Evolutionary conservation across 2,329 filamentous ascomycete genomes (phyloP).

Genomic region (Daldinia sp.): DNA sequence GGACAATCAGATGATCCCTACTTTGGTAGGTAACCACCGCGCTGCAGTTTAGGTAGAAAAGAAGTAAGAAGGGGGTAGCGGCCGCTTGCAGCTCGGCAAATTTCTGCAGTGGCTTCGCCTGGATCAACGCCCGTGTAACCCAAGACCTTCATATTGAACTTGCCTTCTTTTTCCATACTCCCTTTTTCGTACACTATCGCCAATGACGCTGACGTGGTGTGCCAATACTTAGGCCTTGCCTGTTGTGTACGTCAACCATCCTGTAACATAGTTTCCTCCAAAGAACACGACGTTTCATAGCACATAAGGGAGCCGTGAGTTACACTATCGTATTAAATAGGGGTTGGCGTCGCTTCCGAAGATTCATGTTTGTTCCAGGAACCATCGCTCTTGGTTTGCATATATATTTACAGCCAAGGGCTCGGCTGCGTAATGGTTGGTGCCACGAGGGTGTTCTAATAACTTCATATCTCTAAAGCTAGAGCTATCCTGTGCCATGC

Average conservation of each 20-base stretch:
- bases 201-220: constrained; percentile 18
- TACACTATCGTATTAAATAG: neutral
- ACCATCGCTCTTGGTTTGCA: constrained; percentile 13
- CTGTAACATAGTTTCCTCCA: neutral
- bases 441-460: constrained; percentile 1
- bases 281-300: neutral
- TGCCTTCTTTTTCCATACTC: neutral
- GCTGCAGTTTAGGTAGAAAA: constrained; percentile 10
- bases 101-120: constrained; percentile 21
- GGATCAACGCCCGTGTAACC: constrained; percentile 9
- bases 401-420: constrained; percentile 3
- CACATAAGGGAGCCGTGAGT: constrained; percentile 4
- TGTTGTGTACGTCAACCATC: neutral
- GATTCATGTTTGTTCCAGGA: constrained; percentile 19
- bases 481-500: neutral
- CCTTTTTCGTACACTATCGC: neutral
- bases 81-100: constrained; percentile 31
- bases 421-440: constrained; percentile 17
- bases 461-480: neutral
- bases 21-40: constrained; percentile 21
- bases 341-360: constrained; percentile 11
- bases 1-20: constrained; percentile 30
- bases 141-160: neutral
- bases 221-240: neutral
- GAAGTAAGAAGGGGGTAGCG: constrained; percentile 9